Percentiles rank a stretch among this genome's conserved stretches.
These are phyloP conservation scores for Ceratocystis eucalypticola DNA, from an alignment of 2,329 filamentous ascomycete genomes.

Conservation along the genomic window DNA sequence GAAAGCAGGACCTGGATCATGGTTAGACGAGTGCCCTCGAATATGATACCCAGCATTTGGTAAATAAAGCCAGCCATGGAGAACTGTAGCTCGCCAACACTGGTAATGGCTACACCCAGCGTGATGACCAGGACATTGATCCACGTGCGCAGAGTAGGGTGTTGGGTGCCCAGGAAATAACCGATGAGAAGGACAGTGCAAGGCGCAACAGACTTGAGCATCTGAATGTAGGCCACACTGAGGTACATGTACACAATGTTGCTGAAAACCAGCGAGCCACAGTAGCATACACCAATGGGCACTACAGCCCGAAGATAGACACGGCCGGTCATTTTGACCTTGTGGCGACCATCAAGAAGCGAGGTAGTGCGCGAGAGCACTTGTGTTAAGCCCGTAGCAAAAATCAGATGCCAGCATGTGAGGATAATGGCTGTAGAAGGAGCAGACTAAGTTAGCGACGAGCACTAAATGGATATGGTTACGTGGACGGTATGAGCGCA, in stretches of 20 bases:
- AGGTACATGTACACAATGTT: slow-evolving; percentile 57
- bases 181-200: slow-evolving; percentile 52
- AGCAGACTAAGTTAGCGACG: neutral
- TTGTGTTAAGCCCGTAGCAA: slow-evolving; percentile 53
- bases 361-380: slow-evolving; percentile 49
- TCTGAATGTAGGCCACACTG: slow-evolving; percentile 55
- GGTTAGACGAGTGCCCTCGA: slow-evolving; percentile 68
- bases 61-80: slow-evolving; percentile 51
- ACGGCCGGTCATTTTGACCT: slow-evolving; percentile 45
- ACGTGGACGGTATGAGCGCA: too few relatives aligned
- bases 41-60: slow-evolving; percentile 62
- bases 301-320: slow-evolving; percentile 50
- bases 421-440: slow-evolving; percentile 38
- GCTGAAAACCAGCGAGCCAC: slow-evolving; percentile 50
- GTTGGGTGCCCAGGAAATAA: slow-evolving; percentile 44
- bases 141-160: slow-evolving; percentile 33
- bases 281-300: slow-evolving; percentile 54
- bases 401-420: slow-evolving; percentile 54
- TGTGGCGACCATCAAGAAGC: slow-evolving; percentile 49
- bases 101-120: slow-evolving; percentile 38
- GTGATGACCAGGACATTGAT: slow-evolving; percentile 40
- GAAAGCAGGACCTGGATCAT: slow-evolving; percentile 77
- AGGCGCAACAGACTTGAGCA: slow-evolving; percentile 55
- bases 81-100: slow-evolving; percentile 54
- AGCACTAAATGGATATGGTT: neutral